These are phyloP conservation scores for Fremontodendron californicum DNA, from an alignment of 345 rosid genomes.

Conservation along the genomic window DNA sequence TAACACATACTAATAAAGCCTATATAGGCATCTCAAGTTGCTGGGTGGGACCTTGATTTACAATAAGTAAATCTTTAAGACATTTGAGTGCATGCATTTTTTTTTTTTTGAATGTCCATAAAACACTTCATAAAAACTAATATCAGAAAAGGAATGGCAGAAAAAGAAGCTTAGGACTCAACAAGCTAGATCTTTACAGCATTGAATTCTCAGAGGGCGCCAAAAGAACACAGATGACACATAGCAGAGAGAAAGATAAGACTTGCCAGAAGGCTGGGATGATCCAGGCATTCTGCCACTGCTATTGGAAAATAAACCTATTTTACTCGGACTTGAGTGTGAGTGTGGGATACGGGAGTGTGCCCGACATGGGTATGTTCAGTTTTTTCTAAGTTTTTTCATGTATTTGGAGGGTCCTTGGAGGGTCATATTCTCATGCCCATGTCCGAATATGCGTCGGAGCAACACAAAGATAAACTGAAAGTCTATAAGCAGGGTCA, in stretches of 20 bases:
- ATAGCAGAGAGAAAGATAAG: conserved; percentile 76
- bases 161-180: background rate
- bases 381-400: no score
- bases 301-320: conserved; percentile 77
- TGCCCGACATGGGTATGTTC: no score
- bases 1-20: background rate
- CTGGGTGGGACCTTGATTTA: background rate
- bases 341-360: no score
- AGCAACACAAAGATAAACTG: no score
- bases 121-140: background rate
- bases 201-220: conserved; percentile 87
- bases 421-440: no score
- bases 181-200: conserved; percentile 45
- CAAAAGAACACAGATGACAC: conserved; percentile 84
- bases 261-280: conserved; percentile 96
- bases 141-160: background rate
- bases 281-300: conserved; percentile 95
- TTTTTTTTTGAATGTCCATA: background rate
- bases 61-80: background rate
- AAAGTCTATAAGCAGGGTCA: no score
- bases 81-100: background rate
- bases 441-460: no score
- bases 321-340: no score
- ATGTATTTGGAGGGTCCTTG: no score
- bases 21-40: background rate